Evolutionary conservation across 495 filamentous ascomycete genomes (phyloP).

Genomic region (Trichoderma parareesei): DNA sequence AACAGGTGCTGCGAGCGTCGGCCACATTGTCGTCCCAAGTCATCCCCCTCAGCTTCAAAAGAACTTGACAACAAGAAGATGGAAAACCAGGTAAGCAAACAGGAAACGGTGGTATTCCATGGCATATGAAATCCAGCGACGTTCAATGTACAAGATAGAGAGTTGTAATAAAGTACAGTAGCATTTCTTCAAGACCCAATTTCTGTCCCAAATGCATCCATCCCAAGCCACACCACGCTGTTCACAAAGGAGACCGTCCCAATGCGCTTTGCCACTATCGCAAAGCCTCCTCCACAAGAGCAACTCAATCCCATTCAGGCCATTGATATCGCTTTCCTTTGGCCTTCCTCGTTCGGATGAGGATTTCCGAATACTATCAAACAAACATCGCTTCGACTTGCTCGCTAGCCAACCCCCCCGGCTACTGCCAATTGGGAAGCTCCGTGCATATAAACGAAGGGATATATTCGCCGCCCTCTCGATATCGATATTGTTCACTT

Average conservation of each 20-base stretch:
- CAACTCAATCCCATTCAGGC: background rate
- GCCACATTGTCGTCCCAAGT: too few relatives aligned
- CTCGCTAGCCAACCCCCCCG: background rate
- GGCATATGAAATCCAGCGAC: background rate
- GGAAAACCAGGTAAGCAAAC: background rate
- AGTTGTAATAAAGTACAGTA: background rate
- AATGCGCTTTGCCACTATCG: background rate
- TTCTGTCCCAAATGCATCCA: background rate
- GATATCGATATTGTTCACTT: background rate
- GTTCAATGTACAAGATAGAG: constrained; percentile 4
- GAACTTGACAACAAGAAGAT: too few relatives aligned
- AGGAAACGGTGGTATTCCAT: background rate
- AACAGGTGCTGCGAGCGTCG: too few relatives aligned
- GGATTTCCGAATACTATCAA: background rate
- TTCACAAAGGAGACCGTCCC: background rate
- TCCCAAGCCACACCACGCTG: background rate
- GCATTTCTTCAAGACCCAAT: background rate
- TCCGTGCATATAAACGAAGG: background rate
- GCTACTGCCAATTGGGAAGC: background rate
- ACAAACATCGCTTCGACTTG: constrained; percentile 2
- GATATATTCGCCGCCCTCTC: background rate
- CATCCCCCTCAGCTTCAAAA: too few relatives aligned
- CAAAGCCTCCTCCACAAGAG: background rate
- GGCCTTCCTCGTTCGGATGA: background rate
- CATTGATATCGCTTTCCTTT: background rate